phyloP scores from a whole-genome alignment of 331 rosid species.

The Phaseolus coccineus region DNA sequence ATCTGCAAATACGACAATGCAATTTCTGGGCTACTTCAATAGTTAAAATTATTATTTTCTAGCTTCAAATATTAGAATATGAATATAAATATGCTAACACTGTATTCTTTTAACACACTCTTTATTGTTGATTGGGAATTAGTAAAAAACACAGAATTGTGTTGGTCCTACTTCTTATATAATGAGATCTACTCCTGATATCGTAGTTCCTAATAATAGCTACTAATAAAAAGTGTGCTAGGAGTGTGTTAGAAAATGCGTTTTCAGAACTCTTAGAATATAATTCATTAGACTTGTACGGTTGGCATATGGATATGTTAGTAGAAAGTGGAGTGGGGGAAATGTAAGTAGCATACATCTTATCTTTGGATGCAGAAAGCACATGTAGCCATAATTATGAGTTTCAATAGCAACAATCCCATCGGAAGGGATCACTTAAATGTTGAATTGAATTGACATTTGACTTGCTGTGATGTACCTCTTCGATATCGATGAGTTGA shows the following conservation, averaged over 20 bases:
- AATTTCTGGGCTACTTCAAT: slow-evolving; percentile 13
- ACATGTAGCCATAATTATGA: slow-evolving; percentile 3
- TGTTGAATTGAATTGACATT: background rate
- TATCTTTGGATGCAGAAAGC: background rate
- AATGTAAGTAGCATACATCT: slow-evolving; percentile 3
- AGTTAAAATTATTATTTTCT: slow-evolving; percentile 10
- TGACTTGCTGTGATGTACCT: slow-evolving; percentile 56
- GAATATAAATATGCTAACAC: too few relatives aligned
- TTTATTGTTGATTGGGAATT: background rate
- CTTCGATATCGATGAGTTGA: slow-evolving; percentile 71
- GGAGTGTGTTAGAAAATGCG: background rate
- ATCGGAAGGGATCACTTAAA: slow-evolving; percentile 10
- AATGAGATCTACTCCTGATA: background rate
- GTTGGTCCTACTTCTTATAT: background rate
- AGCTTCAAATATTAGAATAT: background rate
- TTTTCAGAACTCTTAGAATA: background rate
- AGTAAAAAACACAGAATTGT: background rate
- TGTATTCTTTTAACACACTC: background rate
- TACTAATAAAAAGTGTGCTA: background rate
- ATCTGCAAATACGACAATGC: background rate
- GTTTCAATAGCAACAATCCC: background rate
- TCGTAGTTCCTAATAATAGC: background rate
- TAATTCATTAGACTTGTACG: slow-evolving; percentile 23
- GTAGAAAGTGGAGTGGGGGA: slow-evolving; percentile 1
- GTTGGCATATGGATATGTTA: background rate